Evolutionary conservation across 371 early-diverging fungal species (phyloP).

Genomic region (Basidiobolus meristosporus): DNA sequence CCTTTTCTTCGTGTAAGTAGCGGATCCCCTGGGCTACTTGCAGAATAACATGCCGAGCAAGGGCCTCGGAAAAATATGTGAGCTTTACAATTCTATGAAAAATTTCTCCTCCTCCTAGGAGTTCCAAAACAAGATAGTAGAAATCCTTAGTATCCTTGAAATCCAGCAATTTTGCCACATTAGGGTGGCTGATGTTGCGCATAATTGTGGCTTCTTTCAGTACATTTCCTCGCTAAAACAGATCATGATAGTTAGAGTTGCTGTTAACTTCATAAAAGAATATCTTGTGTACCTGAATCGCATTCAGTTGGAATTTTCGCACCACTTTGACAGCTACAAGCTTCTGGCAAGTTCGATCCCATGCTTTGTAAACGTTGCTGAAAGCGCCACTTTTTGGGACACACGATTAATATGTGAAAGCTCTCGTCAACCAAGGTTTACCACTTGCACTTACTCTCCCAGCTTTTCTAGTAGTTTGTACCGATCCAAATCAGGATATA

Average conservation of each 20-base stretch:
- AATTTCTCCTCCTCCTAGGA: constrained; percentile 69
- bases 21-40: constrained; percentile 81
- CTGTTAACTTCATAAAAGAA: not conserved
- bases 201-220: constrained; percentile 76
- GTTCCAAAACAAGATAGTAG: constrained; percentile 71
- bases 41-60: constrained; percentile 57
- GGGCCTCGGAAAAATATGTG: constrained; percentile 55
- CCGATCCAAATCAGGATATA: constrained; percentile 24
- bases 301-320: constrained; percentile 30
- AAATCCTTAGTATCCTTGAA: constrained; percentile 35
- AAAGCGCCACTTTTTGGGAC: constrained; percentile 50
- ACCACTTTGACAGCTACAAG: constrained; percentile 72
- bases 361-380: constrained; percentile 58
- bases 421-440: too few relatives aligned
- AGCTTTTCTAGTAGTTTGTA: constrained; percentile 23
- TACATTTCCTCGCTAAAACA: constrained; percentile 41
- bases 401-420: not conserved
- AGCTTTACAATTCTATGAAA: constrained; percentile 65
- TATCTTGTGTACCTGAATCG: not conserved
- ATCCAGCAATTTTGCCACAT: constrained; percentile 50
- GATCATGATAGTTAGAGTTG: not conserved
- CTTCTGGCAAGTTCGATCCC: constrained; percentile 22
- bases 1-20: constrained; percentile 72
- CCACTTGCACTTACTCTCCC: constrained; percentile 53
- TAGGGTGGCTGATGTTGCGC: constrained; percentile 53